Percentiles rank a stretch among this genome's conserved stretches.
Evolutionary conservation across 257 asterid genomes (phyloP).

Genomic region (Scutellaria minor): DNA sequence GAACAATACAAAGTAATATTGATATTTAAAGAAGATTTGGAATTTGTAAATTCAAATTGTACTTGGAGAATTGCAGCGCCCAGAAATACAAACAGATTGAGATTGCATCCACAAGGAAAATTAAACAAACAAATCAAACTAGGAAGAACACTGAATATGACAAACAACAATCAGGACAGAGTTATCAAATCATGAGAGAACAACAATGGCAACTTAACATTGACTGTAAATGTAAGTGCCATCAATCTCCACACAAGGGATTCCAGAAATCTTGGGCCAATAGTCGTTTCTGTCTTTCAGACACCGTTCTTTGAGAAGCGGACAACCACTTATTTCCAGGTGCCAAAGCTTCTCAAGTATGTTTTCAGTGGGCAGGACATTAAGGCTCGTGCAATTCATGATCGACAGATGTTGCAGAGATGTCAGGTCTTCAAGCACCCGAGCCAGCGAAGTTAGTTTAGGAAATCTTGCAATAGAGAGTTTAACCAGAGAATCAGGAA

Average conservation of each 20-base stretch:
- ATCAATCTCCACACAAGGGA: constrained; percentile 74
- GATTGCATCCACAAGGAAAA: no score
- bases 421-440: constrained; percentile 56
- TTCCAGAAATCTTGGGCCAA: constrained; percentile 65
- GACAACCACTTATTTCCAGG: constrained; percentile 64
- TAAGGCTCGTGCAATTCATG: constrained; percentile 61
- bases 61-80: no score
- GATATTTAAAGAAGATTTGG: no score
- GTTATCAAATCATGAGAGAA: no score
- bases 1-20: no score
- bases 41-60: no score
- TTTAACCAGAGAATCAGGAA: constrained; percentile 54
- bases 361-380: constrained; percentile 48
- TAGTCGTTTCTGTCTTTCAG: constrained; percentile 56
- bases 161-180: no score
- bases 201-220: constrained; percentile 17
- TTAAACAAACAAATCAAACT: no score
- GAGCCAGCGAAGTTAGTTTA: constrained; percentile 51
- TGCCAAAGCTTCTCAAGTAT: constrained; percentile 67
- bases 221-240: constrained; percentile 49
- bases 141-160: no score
- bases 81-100: no score
- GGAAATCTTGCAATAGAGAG: constrained; percentile 68
- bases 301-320: constrained; percentile 48
- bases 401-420: constrained; percentile 54